Base-by-base conservation (phyloP, 257 asterid genomes). In the Jaltomata sinuosa region DNA sequence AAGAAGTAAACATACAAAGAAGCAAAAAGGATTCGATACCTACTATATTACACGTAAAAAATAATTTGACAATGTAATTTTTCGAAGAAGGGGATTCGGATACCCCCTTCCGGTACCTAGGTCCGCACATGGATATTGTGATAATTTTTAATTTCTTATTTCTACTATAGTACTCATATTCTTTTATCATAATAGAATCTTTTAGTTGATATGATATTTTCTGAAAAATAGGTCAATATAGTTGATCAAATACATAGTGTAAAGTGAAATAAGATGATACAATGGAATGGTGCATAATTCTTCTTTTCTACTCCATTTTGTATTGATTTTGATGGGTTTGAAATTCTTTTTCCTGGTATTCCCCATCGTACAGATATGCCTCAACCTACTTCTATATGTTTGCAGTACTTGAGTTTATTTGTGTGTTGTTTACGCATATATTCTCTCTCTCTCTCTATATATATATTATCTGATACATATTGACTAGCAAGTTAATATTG, bases 401-500 rank as follows among this genome's bases (percentile, higher is more conserved):
- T 77, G 82, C 55, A 68, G 49, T 34, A 18, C 18, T 68, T 68
- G 77, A 68, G 49, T 68, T 68, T 34, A 16, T 27, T n/a, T 21
- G 10, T 67, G 80, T 38, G 8, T 36, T 68, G 12, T 34, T 34
- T 42, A 32, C 3, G 8, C 3, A 12, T 34, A n/a, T 78, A 19
- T 5, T n/a, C n/a, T n/a, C n/a, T n/a, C n/a, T n/a, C n/a, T n/a
- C n/a, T n/a, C n/a, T n/a, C n/a, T n/a, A n/a, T n/a, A 25, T 79
- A 22, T 50, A 64, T 47, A 1, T 32, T 12, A 19, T 12, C 31
- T 34, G 15, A 55, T 55, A 55, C n/a, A 36, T 71, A 22, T 71
- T 40, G 83, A 85, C 36, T 81, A 42, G 38, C 61, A 32, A 68
- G 72, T 36, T 21, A 12, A 8, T 84, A 87, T 87, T 91, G 89